A percentile compares a stretch with the other conserved stretches of the same genome.
phyloP scores from a whole-genome alignment of 225 moss, liverwort and hornwort species.

The Sphagnum tenellum region DNA sequence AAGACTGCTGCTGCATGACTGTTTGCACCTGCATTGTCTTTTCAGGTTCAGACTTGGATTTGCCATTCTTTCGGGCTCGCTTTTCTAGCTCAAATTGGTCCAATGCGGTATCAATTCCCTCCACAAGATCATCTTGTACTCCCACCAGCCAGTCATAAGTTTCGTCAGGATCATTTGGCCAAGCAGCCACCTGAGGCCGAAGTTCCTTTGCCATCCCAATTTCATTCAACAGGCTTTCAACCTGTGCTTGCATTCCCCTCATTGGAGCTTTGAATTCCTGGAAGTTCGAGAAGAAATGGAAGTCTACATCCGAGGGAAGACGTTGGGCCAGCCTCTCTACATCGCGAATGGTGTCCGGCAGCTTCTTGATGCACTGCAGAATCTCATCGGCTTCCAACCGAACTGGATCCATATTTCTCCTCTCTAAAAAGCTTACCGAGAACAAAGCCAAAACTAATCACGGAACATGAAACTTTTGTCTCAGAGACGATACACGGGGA shows the following conservation, averaged over 20 bases:
- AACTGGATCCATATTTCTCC: slow-evolving; percentile 9
- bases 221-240: slow-evolving; percentile 39
- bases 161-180: slow-evolving; percentile 65
- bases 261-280: slow-evolving; percentile 59
- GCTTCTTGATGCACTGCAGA: slow-evolving; percentile 23
- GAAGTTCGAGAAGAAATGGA: slow-evolving; percentile 89
- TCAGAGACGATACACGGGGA: too few relatives aligned
- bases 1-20: neutral
- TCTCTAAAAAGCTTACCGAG: too few relatives aligned
- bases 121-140: slow-evolving; percentile 77
- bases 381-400: slow-evolving; percentile 34
- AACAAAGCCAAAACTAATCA: too few relatives aligned
- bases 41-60: slow-evolving; percentile 12
- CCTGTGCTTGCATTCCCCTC: slow-evolving; percentile 30
- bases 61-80: slow-evolving; percentile 28
- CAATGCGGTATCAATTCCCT: slow-evolving; percentile 65
- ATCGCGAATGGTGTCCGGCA: slow-evolving; percentile 31
- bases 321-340: slow-evolving; percentile 34
- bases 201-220: slow-evolving; percentile 42
- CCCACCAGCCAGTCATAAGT: slow-evolving; percentile 85
- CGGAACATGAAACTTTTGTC: too few relatives aligned
- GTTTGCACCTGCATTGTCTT: slow-evolving; percentile 13
- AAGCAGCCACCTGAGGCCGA: slow-evolving; percentile 20
- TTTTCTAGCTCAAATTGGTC: slow-evolving; percentile 55
- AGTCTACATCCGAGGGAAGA: slow-evolving; percentile 63